Evolutionary conservation across 75 land plant species (phyloP), one percentile per base, ranked within the genome.

Genomic region (Pseudotsuga menziesii): DNA sequence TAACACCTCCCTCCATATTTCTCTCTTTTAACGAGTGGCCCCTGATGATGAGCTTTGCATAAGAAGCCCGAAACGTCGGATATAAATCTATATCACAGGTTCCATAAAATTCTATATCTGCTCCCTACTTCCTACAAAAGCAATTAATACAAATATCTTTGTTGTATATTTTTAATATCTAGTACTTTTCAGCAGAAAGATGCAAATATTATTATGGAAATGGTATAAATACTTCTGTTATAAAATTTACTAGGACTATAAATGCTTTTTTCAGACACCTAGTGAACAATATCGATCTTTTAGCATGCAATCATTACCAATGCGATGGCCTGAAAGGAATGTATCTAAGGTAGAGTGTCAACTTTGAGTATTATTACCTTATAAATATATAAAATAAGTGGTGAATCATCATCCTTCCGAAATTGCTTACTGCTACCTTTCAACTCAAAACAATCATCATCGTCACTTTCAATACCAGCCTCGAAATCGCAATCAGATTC

Each of bases 341-440:
- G 17, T 41, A 44, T 73, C 23, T 73, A 44, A 56, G 52, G 32
- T 73, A 19, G 19, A 41, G 25, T 44, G 12, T 73, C 17, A 48
- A 44, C 19, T 66, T 81, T 14, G 48, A 63, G 36, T 32, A 39
- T 27, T 26, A 36, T 48, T 77, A 97, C 99, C 98, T 97, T 84
- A 82, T 89, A 94, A 36, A 84, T 81, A 74, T 92, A 97, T 61
- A 97, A 87, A 61, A 56, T 72, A 17, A 91, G 72, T 57, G 92
- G 95, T 74, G 78, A 74, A 26, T 83, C 87, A 58, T 74, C 75
- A 17, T 79, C 83, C 61, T 66, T 79, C 64, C 75, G 27, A 27
- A 86, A 72, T 82, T 59, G 75, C 25, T 74, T 54, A 75, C 15
- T 71, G 23, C 79, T 69, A 60, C 55, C 48, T 77, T 82, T 66